Evolutionary conservation across 208 protist species (phyloP).

Genomic region (Crithidia brevicula): DNA sequence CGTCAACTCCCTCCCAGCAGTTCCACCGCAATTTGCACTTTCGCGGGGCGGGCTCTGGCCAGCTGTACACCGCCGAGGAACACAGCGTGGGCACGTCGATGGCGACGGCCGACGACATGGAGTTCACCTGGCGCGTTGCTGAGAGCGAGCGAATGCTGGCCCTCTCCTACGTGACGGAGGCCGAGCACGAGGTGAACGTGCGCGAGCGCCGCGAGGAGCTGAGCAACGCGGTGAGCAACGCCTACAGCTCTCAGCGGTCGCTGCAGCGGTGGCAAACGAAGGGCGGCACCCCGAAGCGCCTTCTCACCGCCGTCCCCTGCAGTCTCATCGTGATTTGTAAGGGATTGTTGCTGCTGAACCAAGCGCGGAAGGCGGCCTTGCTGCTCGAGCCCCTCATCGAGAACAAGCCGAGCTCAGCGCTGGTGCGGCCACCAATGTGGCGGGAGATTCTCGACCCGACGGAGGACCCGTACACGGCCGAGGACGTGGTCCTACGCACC

Average conservation of each 20-base stretch:
- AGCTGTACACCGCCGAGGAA: conserved; percentile 57
- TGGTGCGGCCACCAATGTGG: conserved; percentile 82
- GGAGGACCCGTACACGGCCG: conserved; percentile 55
- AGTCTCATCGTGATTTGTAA: conserved; percentile 73
- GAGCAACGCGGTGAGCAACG: conserved; percentile 83
- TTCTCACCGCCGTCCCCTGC: conserved; percentile 74
- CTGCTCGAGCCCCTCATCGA: conserved; percentile 88
- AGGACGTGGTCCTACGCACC: conserved; percentile 70
- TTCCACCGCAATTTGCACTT: conserved; percentile 57
- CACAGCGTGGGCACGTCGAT: conserved; percentile 32
- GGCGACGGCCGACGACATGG: conserved; percentile 47
- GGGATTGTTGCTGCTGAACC: conserved; percentile 76
- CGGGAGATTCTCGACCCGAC: conserved; percentile 56
- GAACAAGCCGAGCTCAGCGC: conserved; percentile 66
- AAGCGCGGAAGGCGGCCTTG: conserved; percentile 82
- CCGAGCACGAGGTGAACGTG: conserved; percentile 90
- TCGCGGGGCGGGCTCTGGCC: conserved; percentile 54
- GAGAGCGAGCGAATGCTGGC: conserved; percentile 90
- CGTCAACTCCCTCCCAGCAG: neutral
- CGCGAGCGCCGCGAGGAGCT: conserved; percentile 68
- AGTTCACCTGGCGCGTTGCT: conserved; percentile 61
- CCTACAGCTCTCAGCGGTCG: conserved; percentile 84
- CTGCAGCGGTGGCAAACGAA: conserved; percentile 79
- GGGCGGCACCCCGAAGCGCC: conserved; percentile 66
- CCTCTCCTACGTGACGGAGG: conserved; percentile 76